Evolutionary conservation across 2,329 filamentous ascomycete species (phyloP).

Genomic region (Cladosporium phlei): DNA sequence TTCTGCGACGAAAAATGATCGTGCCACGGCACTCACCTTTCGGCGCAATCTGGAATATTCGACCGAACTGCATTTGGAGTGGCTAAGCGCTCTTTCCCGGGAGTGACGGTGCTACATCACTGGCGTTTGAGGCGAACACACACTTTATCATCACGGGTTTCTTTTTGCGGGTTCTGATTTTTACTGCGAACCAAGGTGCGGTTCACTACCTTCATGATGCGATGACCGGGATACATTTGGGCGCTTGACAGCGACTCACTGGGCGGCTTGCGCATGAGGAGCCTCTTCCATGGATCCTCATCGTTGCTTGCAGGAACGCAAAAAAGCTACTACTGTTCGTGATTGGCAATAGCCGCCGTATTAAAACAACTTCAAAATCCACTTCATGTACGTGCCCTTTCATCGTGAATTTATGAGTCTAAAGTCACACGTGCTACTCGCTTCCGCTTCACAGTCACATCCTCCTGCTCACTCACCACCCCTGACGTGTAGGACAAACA

Average conservation of each 20-base stretch:
- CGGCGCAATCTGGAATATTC: neutral
- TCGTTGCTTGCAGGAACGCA: too few relatives aligned
- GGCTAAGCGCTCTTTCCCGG: neutral
- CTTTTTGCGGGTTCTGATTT: neutral
- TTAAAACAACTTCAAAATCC: too few relatives aligned
- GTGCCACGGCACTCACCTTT: neutral
- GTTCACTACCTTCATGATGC: conserved; percentile 1
- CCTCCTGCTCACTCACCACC: too few relatives aligned
- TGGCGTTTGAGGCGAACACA: conserved; percentile 6
- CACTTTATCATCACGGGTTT: neutral
- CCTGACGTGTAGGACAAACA: too few relatives aligned
- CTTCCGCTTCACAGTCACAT: too few relatives aligned
- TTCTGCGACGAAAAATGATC: too few relatives aligned
- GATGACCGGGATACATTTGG: neutral
- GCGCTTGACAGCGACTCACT: neutral
- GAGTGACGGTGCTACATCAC: neutral
- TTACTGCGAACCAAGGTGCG: neutral
- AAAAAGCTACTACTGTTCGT: too few relatives aligned
- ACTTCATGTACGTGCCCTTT: too few relatives aligned
- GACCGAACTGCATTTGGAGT: conserved; percentile 4
- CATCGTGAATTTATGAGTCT: too few relatives aligned
- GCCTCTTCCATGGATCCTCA: too few relatives aligned
- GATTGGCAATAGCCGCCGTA: neutral
- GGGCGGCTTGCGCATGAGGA: conserved; percentile 1
- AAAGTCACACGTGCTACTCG: too few relatives aligned